Base-by-base conservation (phyloP, 257 asterid genomes). In the Solanum rostratum region DNA sequence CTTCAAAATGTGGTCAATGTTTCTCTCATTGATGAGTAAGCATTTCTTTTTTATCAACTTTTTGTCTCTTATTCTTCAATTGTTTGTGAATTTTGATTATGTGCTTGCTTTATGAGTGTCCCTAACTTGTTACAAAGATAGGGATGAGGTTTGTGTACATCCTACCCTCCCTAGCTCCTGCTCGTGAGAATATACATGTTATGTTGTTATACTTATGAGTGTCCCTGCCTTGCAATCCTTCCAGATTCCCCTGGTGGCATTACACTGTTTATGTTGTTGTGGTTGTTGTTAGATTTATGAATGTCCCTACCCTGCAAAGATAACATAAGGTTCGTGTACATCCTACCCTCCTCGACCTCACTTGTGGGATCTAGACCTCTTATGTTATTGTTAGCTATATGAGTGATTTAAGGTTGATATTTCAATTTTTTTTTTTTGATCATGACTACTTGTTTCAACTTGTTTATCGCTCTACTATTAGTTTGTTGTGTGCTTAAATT, bases 1-100 rank as follows among this genome's bases (percentile, higher is more conserved):
- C 98, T 96, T 87, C 91, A 93, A 76, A 85, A 89, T 78, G 85
- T 87, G 7, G 90, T 90, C 2, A 91, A 94, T 84, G 97, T 94
- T 86, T 83, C 63, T 84, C 95, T 96, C 65, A 90, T 96, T 87
- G 99, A 96, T 84, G 65, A 89, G 99, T 96, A 87, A 92, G 95
- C 37, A 43, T 57, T 45, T 85, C 20, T 49, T 57, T 68, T 5
- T 53, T 82, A 68, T 68, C 24, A 68, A 70, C n/a, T 60, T 19
- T 55, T 16, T 68, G 16, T 16, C 30, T 19, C 29, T 69, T 10
- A 10, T 69, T n/a, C 24, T n/a, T 57, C 4, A 57, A 10, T 57
- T 20, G 27, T 24, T 53, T 18, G 62, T 27, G 13, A 41, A 60
- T 60, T 79, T 37, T 20, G 24, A 29, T 11, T 18, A 14, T 20